A percentile compares a stretch with the other conserved stretches of the same genome.
phyloP scores from a whole-genome alignment of 768 basidiomycete species.

The Epithele typhae region DNA sequence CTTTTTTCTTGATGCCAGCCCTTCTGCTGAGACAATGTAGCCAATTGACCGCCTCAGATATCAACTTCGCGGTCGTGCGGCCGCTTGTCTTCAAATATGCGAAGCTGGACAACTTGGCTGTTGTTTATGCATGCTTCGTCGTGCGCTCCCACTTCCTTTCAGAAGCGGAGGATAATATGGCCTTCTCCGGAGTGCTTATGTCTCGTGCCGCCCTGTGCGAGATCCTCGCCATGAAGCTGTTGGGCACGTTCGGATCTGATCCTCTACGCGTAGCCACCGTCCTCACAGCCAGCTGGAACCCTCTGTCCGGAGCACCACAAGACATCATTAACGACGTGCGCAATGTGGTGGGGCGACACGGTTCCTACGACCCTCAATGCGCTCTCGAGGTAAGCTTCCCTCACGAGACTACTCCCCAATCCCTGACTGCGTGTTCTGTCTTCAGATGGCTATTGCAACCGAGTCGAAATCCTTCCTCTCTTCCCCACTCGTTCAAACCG shows the following conservation, averaged over 20 bases:
- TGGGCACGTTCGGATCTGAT: slow-evolving; percentile 67
- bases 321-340: slow-evolving; percentile 68
- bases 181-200: slow-evolving; percentile 69
- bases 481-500: slow-evolving; percentile 78
- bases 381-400: slow-evolving; percentile 71
- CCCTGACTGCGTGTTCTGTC: background rate
- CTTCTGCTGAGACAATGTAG: slow-evolving; percentile 28
- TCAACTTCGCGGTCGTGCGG: slow-evolving; percentile 76
- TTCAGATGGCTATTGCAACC: slow-evolving; percentile 84
- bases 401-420: background rate
- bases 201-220: slow-evolving; percentile 80
- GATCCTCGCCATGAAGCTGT: slow-evolving; percentile 83
- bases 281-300: slow-evolving; percentile 80
- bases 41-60: slow-evolving; percentile 79
- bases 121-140: slow-evolving; percentile 74
- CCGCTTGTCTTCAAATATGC: slow-evolving; percentile 80
- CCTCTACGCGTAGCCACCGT: slow-evolving; percentile 77
- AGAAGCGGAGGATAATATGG: slow-evolving; percentile 65
- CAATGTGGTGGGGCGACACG: slow-evolving; percentile 54
- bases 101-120: slow-evolving; percentile 66
- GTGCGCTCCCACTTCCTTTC: slow-evolving; percentile 75
- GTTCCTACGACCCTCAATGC: slow-evolving; percentile 68
- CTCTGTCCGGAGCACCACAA: slow-evolving; percentile 69
- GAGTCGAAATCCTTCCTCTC: slow-evolving; percentile 81
- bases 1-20: slow-evolving; percentile 3